Conservation (phyloP, 495 filamentous ascomycete species). For the Xylaria cubensis region DNA sequence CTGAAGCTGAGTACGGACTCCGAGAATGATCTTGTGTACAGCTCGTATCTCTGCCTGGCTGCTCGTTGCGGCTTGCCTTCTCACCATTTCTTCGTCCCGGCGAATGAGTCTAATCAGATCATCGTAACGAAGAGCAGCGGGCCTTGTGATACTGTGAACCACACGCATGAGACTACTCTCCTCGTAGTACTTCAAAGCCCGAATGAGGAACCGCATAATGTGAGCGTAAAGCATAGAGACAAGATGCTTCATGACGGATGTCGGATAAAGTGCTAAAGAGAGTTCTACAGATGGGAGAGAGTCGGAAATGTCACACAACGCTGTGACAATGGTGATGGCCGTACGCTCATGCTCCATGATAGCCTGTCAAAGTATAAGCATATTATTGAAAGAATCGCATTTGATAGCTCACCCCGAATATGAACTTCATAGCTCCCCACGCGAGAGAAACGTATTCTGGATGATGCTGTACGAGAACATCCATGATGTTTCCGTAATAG, state of each 20-base stretch:
- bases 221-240: slow-evolving; percentile 10
- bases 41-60: not conserved
- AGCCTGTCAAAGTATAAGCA: slow-evolving; percentile 10
- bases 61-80: not conserved
- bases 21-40: not conserved
- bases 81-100: not conserved
- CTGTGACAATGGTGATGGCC: not conserved
- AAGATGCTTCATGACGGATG: not conserved
- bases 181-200: slow-evolving; percentile 42
- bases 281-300: slow-evolving; percentile 12
- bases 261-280: slow-evolving; percentile 11
- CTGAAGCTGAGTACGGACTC: not conserved
- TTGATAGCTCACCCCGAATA: slow-evolving; percentile 23
- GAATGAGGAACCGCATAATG: slow-evolving; percentile 22
- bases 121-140: not conserved
- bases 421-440: slow-evolving; percentile 43
- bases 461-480: slow-evolving; percentile 33
- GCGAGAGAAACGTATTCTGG: slow-evolving; percentile 43
- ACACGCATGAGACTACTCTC: slow-evolving; percentile 27
- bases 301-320: slow-evolving; percentile 8
- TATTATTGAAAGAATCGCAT: too few relatives aligned
- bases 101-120: not conserved
- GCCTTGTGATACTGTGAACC: slow-evolving; percentile 18
- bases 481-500: slow-evolving; percentile 28
- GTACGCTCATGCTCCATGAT: slow-evolving; percentile 64